Percentiles rank a stretch among this genome's conserved stretches.
Conservation (phyloP, 176 grass and related monocot species). For the Aegilops bicornis region DNA sequence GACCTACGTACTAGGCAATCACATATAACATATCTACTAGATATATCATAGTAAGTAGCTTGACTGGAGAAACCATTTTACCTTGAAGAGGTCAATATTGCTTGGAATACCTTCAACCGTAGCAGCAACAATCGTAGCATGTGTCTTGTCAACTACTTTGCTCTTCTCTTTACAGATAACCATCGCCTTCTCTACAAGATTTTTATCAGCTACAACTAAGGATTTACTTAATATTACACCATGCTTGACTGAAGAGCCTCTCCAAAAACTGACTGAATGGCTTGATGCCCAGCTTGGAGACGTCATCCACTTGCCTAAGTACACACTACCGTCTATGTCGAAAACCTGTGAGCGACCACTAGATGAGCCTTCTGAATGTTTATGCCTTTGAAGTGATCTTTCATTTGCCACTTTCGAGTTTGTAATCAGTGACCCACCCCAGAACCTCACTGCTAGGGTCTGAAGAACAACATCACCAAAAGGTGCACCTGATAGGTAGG, state of each 20-base stretch:
- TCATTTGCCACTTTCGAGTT: slow-evolving; percentile 52
- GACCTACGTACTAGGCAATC: neutral
- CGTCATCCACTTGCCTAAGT: slow-evolving; percentile 90
- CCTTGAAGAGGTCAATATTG: slow-evolving; percentile 99
- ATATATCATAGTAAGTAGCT: neutral
- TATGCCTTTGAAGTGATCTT: slow-evolving; percentile 40
- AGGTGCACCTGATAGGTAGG: slow-evolving; percentile 65
- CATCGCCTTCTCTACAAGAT: slow-evolving; percentile 76
- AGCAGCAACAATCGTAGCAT: slow-evolving; percentile 89
- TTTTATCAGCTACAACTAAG: slow-evolving; percentile 86
- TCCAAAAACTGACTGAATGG: slow-evolving; percentile 80
- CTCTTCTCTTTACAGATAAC: slow-evolving; percentile 80
- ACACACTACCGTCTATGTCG: slow-evolving; percentile 89
- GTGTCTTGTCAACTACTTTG: slow-evolving; percentile 75
- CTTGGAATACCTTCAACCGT: slow-evolving; percentile 98
- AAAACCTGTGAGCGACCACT: slow-evolving; percentile 51
- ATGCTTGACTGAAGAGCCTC: slow-evolving; percentile 59
- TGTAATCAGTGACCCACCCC: slow-evolving; percentile 71
- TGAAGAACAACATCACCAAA: slow-evolving; percentile 89
- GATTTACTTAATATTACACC: slow-evolving; percentile 84
- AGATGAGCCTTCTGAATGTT: slow-evolving; percentile 59
- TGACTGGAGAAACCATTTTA: slow-evolving; percentile 27
- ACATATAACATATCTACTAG: neutral
- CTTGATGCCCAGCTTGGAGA: slow-evolving; percentile 74
- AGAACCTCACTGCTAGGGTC: slow-evolving; percentile 84